These are phyloP conservation scores for Discostella pseudostelligera DNA, from an alignment of 108 stramenopile genomes.

Conservation along the genomic window DNA sequence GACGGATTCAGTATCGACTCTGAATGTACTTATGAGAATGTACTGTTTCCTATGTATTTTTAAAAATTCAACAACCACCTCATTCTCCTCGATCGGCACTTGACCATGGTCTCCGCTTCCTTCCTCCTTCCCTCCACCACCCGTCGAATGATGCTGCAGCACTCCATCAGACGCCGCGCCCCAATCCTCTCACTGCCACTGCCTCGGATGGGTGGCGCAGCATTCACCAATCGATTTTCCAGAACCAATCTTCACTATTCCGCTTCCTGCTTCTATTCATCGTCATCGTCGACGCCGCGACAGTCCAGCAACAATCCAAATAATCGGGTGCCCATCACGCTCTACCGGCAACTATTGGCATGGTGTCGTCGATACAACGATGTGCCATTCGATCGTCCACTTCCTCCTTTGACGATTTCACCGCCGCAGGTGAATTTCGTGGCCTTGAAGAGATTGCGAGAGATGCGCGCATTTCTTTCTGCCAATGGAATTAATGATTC, in stretches of 20 bases:
- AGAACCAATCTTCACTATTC: background rate
- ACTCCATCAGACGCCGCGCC: background rate
- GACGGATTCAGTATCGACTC: too few species aligned
- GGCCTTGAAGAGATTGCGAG: constrained; percentile 28
- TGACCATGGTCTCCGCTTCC: too few species aligned
- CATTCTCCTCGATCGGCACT: too few species aligned
- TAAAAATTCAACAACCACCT: too few species aligned
- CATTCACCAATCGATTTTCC: background rate
- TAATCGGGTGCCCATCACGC: constrained; percentile 49
- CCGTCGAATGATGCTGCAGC: background rate
- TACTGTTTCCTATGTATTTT: too few species aligned
- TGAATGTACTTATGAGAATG: too few species aligned
- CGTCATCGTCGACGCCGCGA: background rate
- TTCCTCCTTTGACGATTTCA: constrained; percentile 65
- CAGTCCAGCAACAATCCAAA: background rate
- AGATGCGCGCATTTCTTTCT: constrained; percentile 36
- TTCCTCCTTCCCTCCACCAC: too few species aligned
- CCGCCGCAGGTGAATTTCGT: constrained; percentile 54
- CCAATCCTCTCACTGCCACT: too few species aligned
- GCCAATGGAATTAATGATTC: constrained; percentile 18
- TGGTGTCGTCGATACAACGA: constrained; percentile 61
- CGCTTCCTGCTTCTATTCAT: background rate
- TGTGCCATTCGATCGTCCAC: constrained; percentile 53
- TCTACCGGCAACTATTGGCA: constrained; percentile 70
- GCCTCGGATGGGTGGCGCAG: background rate